phyloP scores from a whole-genome alignment of 495 filamentous ascomycete genomes.

The Penicillium cosmopolitanum region DNA sequence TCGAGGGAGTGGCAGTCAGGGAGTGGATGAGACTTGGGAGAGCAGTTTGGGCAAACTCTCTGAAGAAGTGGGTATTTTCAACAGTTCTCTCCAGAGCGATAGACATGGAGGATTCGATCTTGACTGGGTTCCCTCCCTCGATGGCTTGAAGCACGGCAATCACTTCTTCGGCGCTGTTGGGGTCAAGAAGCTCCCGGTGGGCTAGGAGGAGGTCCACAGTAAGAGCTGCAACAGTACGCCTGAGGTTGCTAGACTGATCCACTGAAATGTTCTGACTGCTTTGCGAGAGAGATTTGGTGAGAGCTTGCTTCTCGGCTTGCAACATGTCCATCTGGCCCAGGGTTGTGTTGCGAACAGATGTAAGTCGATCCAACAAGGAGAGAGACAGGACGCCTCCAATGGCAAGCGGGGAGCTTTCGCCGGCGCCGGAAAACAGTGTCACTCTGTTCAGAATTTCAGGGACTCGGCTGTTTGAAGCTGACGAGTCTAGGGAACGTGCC shows the following conservation, averaged over 20 bases:
- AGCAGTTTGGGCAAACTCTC: constrained; percentile 31
- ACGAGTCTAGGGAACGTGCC: constrained; percentile 38
- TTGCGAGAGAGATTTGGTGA: constrained; percentile 57
- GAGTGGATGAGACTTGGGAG: constrained; percentile 39
- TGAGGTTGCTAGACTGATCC: constrained; percentile 51
- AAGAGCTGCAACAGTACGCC: constrained; percentile 50
- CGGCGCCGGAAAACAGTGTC: constrained; percentile 42
- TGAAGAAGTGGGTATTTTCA: constrained; percentile 41
- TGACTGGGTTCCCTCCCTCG: constrained; percentile 17
- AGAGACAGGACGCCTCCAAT: constrained; percentile 58
- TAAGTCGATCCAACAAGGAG: constrained; percentile 59
- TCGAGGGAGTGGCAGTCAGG: constrained; percentile 19
- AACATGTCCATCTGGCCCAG: constrained; percentile 66
- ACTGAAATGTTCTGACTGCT: constrained; percentile 51
- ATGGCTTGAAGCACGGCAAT: constrained; percentile 29
- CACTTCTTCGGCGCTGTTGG: constrained; percentile 33
- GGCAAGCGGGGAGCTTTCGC: constrained; percentile 35
- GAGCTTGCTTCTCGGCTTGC: constrained; percentile 64
- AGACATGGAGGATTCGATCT: constrained; percentile 20
- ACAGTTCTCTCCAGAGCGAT: constrained; percentile 29
- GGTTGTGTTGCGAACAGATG: constrained; percentile 53
- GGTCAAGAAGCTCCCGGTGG: constrained; percentile 45
- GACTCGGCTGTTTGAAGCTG: constrained; percentile 36
- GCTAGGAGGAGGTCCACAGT: constrained; percentile 50
- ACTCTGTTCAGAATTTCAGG: constrained; percentile 42